Percentiles rank a stretch among this genome's conserved stretches.
Conservation (phyloP, 208 protist genomes). For the Porcisia hertigi region DNA sequence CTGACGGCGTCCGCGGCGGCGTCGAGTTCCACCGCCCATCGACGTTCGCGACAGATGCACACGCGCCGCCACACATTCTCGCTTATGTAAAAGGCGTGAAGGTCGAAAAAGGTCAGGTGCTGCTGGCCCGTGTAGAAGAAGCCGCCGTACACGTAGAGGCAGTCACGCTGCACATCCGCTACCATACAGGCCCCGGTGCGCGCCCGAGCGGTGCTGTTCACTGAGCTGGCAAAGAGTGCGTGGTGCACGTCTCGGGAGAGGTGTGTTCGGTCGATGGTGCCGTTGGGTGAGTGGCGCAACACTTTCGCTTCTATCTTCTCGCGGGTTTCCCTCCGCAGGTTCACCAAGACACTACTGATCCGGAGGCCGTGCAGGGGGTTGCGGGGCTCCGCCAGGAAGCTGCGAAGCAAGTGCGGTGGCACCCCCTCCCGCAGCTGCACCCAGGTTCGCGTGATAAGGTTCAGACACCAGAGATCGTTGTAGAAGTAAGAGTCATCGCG, state of each 20-base stretch:
- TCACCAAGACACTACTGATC: slow-evolving; percentile 24
- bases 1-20: slow-evolving; percentile 9
- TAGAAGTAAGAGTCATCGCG: slow-evolving; percentile 57
- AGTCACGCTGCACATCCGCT: slow-evolving; percentile 29
- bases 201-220: slow-evolving; percentile 51
- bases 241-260: slow-evolving; percentile 15
- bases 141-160: slow-evolving; percentile 67
- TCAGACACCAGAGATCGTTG: slow-evolving; percentile 79
- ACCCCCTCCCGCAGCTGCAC: slow-evolving; percentile 58
- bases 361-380: slow-evolving; percentile 23
- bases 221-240: slow-evolving; percentile 24
- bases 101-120: slow-evolving; percentile 53
- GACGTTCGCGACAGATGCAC: slow-evolving; percentile 17
- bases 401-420: slow-evolving; percentile 32
- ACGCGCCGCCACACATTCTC: slow-evolving; percentile 56
- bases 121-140: slow-evolving; percentile 43
- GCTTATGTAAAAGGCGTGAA: slow-evolving; percentile 57
- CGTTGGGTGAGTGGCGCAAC: neutral
- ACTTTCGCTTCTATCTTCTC: slow-evolving; percentile 23
- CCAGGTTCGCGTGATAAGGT: slow-evolving; percentile 54
- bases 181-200: slow-evolving; percentile 66
- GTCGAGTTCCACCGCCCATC: slow-evolving; percentile 25
- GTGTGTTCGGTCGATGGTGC: slow-evolving; percentile 9
- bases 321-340: slow-evolving; percentile 27
- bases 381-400: slow-evolving; percentile 43